Conservation (phyloP, 176 grass and related monocot genomes). For the Ensete ventricosum region DNA sequence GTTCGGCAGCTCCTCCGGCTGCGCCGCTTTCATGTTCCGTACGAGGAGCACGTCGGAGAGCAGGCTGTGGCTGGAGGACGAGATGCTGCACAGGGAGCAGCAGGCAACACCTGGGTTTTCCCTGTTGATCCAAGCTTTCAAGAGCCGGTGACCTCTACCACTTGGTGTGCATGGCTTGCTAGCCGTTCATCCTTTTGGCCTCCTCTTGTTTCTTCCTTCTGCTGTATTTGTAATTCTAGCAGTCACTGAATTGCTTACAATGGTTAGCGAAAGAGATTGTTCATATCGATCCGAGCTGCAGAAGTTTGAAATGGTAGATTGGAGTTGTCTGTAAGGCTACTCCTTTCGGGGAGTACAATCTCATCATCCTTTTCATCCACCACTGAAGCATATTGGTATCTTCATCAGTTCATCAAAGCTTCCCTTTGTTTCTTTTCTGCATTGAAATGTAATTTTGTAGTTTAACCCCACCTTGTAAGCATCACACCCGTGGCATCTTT, state of each 20-base stretch:
- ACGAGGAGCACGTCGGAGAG: constrained; percentile 36
- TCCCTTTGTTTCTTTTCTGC: too few species aligned
- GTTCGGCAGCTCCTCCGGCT: constrained; percentile 31
- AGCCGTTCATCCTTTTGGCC: background rate
- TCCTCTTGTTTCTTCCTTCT: background rate
- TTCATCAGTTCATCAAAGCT: too few species aligned
- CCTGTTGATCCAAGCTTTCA: constrained; percentile 47
- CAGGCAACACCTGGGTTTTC: constrained; percentile 41
- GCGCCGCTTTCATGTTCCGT: constrained; percentile 83
- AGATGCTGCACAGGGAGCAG: constrained; percentile 28
- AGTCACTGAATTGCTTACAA: too few species aligned
- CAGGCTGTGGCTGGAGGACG: constrained; percentile 79
- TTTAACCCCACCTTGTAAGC: too few species aligned
- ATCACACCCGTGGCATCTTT: too few species aligned
- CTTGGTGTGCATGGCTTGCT: background rate
- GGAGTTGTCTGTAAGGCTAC: too few species aligned
- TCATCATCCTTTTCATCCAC: too few species aligned
- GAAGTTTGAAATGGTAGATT: too few species aligned
- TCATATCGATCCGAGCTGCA: background rate
- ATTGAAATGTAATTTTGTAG: too few species aligned
- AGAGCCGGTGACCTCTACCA: background rate
- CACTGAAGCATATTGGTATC: too few species aligned
- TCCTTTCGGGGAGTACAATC: too few species aligned
- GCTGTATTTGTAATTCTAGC: too few species aligned
- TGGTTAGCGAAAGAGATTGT: background rate